A percentile compares a stretch with the other conserved stretches of the same genome.
Evolutionary conservation across 2,329 filamentous ascomycete species (phyloP).

Genomic region (Colletotrichum eremochloae): DNA sequence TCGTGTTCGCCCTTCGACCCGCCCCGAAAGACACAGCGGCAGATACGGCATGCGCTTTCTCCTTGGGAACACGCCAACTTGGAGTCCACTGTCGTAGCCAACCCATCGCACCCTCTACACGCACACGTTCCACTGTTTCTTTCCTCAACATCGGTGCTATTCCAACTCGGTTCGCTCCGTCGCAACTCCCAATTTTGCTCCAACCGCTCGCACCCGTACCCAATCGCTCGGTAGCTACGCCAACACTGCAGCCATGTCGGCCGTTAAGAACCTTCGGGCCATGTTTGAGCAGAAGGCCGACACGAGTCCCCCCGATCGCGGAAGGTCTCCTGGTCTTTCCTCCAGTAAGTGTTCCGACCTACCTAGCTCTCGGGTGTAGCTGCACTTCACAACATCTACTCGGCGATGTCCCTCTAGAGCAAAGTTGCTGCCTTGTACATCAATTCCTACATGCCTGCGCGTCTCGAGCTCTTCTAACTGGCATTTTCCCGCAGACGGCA

Average conservation of each 20-base stretch:
- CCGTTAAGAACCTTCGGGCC: conserved; percentile 80
- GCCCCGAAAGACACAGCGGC: conserved; percentile 2
- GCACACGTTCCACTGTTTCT: conserved; percentile 2
- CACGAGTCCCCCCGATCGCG: conserved; percentile 75
- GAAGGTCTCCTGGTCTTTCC: conserved; percentile 72
- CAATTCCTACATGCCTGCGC: neutral
- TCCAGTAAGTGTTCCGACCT: conserved; percentile 53
- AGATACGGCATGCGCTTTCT: conserved; percentile 32
- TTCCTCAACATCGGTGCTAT: conserved; percentile 12
- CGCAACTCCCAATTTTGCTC: conserved; percentile 16
- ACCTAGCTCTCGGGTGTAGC: neutral
- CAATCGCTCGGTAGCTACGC: conserved; percentile 26
- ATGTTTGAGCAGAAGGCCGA: conserved; percentile 84
- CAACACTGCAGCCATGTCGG: conserved; percentile 67
- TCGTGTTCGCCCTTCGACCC: neutral
- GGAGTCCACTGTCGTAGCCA: conserved; percentile 17
- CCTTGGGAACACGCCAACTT: conserved; percentile 17
- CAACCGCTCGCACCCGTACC: conserved; percentile 5
- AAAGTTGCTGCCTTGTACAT: conserved; percentile 3
- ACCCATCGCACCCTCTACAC: neutral
- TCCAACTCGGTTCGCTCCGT: conserved; percentile 11
- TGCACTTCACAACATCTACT: conserved; percentile 1
- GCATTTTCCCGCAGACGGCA: conserved; percentile 34
- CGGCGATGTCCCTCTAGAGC: neutral
- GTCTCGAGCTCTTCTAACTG: conserved; percentile 28